Percentiles rank a stretch among this genome's conserved stretches.
phyloP scores from a whole-genome alignment of 352 stramenopile species.

The Pythium biforme region DNA sequence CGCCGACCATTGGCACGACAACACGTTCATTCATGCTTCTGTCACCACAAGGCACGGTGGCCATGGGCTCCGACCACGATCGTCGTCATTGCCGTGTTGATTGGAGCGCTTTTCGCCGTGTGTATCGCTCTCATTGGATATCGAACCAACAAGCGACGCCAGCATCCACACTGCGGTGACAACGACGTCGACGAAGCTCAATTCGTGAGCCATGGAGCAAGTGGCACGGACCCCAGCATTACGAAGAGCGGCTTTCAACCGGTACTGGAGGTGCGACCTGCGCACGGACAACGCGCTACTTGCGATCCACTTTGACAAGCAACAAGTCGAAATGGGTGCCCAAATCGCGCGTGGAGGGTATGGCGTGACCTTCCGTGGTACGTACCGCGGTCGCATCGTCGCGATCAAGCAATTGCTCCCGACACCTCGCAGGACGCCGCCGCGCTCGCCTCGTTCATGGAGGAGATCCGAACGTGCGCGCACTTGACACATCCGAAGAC shows the following conservation, averaged over 20 bases:
- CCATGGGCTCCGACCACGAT: not conserved
- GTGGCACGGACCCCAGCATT: not conserved
- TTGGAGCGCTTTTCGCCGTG: not conserved
- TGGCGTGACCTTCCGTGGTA: constrained; percentile 7
- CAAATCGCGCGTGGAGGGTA: constrained; percentile 8
- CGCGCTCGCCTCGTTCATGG: constrained; percentile 26
- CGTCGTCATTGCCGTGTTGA: not conserved
- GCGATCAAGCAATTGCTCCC: constrained; percentile 19
- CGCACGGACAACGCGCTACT: not conserved
- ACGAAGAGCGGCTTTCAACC: not conserved
- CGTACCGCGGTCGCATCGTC: constrained; percentile 1
- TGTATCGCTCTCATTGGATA: not conserved
- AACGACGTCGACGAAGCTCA: not conserved
- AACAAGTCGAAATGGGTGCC: not conserved
- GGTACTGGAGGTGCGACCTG: not conserved
- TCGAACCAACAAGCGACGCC: not conserved
- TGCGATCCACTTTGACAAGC: constrained; percentile 3
- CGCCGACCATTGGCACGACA: not conserved
- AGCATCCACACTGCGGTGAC: not conserved
- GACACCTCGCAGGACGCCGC: constrained; percentile 20
- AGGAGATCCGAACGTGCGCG: constrained; percentile 34
- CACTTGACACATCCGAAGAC: constrained; percentile 35
- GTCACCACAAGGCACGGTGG: not conserved
- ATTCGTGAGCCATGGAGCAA: not conserved
- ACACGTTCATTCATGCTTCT: not conserved